A percentile compares a stretch with the other conserved stretches of the same genome.
These are phyloP conservation scores for Syzygium jambos DNA, from an alignment of 345 rosid species.

Conservation along the genomic window DNA sequence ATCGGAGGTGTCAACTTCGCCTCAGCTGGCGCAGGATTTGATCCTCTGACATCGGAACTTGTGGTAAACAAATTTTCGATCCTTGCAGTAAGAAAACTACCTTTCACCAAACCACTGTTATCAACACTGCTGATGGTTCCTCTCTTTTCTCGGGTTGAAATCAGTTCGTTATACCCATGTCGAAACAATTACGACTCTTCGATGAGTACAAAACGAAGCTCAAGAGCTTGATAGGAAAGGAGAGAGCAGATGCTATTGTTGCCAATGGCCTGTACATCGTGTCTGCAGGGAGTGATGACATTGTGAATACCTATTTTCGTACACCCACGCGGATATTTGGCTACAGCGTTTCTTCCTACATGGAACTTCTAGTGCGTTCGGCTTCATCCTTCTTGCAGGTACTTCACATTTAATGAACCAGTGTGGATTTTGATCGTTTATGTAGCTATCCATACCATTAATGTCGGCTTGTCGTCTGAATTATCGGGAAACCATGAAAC, in stretches of 20 bases:
- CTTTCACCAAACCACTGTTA: background rate
- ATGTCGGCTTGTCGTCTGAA: background rate
- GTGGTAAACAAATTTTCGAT: slow-evolving; percentile 14
- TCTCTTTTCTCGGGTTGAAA: background rate
- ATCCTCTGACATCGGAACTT: slow-evolving; percentile 34
- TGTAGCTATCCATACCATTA: no score
- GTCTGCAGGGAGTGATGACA: slow-evolving; percentile 29
- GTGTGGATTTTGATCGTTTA: background rate
- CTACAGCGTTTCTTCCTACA: slow-evolving; percentile 8
- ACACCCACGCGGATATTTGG: background rate
- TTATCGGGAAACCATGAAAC: background rate
- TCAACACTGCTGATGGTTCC: background rate
- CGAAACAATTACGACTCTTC: slow-evolving; percentile 22
- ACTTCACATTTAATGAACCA: background rate
- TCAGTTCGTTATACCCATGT: slow-evolving; percentile 23
- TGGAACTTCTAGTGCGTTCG: slow-evolving; percentile 1
- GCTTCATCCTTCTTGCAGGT: slow-evolving; percentile 16
- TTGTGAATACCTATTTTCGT: slow-evolving; percentile 13
- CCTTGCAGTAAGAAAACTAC: background rate
- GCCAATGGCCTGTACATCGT: slow-evolving; percentile 15
- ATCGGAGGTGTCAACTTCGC: slow-evolving; percentile 62
- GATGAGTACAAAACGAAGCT: slow-evolving; percentile 19
- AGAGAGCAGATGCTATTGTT: slow-evolving; percentile 5
- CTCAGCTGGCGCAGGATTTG: slow-evolving; percentile 58
- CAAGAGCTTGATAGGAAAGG: slow-evolving; percentile 15